A percentile compares a stretch with the other conserved stretches of the same genome.
Evolutionary conservation across 139 green algal species (phyloP).

Genomic region (Trebouxia sp.): DNA sequence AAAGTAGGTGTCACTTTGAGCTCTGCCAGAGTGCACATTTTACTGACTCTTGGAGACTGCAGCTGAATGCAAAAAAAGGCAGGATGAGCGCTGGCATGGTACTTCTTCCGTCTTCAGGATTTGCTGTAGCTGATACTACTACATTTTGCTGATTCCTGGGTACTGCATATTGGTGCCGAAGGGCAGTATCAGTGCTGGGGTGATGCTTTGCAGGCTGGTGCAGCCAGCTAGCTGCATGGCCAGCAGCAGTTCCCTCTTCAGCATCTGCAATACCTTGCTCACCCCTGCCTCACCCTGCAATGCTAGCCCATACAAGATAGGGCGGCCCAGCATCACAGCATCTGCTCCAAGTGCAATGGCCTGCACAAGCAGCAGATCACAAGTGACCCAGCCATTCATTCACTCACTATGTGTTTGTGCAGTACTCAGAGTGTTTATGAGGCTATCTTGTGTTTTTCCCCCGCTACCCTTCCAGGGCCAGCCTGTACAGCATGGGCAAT

Average conservation of each 20-base stretch:
- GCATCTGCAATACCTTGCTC: slow-evolving; percentile 49
- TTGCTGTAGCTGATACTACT: no score
- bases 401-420: not conserved
- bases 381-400: no score
- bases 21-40: not conserved
- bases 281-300: slow-evolving; percentile 75
- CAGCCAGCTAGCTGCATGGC: slow-evolving; percentile 55
- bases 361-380: no score
- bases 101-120: no score
- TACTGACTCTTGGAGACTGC: no score
- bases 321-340: slow-evolving; percentile 87
- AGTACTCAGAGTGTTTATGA: not conserved
- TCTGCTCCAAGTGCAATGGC: slow-evolving; percentile 86
- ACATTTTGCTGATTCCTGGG: not conserved
- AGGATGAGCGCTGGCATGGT: slow-evolving; percentile 4
- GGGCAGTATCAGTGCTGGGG: not conserved
- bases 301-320: slow-evolving; percentile 89
- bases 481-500: slow-evolving; percentile 86
- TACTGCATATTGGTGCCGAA: not conserved
- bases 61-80: no score
- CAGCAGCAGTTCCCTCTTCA: slow-evolving; percentile 65
- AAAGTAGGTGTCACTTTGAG: not conserved
- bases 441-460: no score
- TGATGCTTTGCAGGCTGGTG: slow-evolving; percentile 11
- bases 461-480: slow-evolving; percentile 81